These are phyloP conservation scores for Suillus fuscotomentosus DNA, from an alignment of 768 basidiomycete genomes.

Conservation along the genomic window DNA sequence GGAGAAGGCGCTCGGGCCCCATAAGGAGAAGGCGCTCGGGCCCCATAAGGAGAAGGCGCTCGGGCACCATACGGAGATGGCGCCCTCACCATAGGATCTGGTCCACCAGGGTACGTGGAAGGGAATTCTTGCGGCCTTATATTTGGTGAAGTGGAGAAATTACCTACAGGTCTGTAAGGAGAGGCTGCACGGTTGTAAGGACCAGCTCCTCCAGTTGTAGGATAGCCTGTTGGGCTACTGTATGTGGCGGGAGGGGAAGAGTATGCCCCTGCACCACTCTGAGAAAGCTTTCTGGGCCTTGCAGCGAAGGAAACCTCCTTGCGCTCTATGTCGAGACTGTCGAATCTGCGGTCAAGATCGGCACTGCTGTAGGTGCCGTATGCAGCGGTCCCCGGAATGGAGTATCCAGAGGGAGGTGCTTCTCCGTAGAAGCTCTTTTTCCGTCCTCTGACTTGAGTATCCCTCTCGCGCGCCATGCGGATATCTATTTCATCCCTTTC, in stretches of 20 bases:
- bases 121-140: slow-evolving; percentile 46
- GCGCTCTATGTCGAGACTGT: slow-evolving; percentile 31
- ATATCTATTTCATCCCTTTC: slow-evolving; percentile 53
- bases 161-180: slow-evolving; percentile 30
- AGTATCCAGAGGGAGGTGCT: slow-evolving; percentile 27
- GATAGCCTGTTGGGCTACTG: slow-evolving; percentile 27
- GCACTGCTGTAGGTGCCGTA: slow-evolving; percentile 20
- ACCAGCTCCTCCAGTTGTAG: slow-evolving; percentile 18
- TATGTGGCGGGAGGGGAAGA: slow-evolving; percentile 29
- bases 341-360: slow-evolving; percentile 40
- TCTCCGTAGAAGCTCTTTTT: slow-evolving; percentile 53
- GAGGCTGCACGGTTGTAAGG: slow-evolving; percentile 33
- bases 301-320: slow-evolving; percentile 28
- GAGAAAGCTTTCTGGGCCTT: slow-evolving; percentile 47
- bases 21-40: background rate
- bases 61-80: slow-evolving; percentile 32
- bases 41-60: slow-evolving; percentile 1
- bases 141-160: slow-evolving; percentile 45
- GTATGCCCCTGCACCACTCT: slow-evolving; percentile 30
- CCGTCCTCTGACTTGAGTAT: slow-evolving; percentile 48
- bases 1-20: slow-evolving; percentile 1
- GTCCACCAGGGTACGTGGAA: slow-evolving; percentile 37
- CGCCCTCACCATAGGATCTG: slow-evolving; percentile 30
- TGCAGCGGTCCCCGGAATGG: slow-evolving; percentile 17
- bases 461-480: slow-evolving; percentile 55